phyloP scores from a whole-genome alignment of 2,329 filamentous ascomycete genomes.

The Aspergillus pseudoviridinutans region DNA sequence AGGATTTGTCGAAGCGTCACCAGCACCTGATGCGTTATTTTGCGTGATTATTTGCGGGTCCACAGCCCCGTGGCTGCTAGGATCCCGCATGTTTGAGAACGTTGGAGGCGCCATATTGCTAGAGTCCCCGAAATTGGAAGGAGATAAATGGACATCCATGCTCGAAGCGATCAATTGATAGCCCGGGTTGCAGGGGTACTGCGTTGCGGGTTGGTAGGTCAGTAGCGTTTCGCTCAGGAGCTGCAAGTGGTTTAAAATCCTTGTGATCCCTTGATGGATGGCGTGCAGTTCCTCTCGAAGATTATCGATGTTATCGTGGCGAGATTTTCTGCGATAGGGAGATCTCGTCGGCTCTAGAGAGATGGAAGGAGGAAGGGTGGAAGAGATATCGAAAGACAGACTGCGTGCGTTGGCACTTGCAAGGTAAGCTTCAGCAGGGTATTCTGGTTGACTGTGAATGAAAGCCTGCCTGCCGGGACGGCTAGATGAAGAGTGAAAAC shows the following conservation, averaged over 20 bases:
- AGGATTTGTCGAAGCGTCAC: neutral
- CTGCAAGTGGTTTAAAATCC: conserved; percentile 2
- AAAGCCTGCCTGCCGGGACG: neutral
- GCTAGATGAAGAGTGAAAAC: neutral
- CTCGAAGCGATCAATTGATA: neutral
- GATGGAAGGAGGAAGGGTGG: neutral
- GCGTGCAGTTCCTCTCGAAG: conserved; percentile 5
- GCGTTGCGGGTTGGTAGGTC: neutral
- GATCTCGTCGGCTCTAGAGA: neutral
- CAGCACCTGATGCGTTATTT: neutral
- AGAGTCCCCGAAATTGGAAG: conserved; percentile 2
- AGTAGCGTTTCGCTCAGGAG: neutral
- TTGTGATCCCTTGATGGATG: conserved; percentile 4
- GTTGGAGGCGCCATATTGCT: neutral
- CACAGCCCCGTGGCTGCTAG: neutral
- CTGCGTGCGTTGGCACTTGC: neutral
- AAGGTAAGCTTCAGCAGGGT: neutral
- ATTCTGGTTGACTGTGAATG: neutral
- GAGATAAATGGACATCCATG: conserved; percentile 9
- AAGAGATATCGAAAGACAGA: neutral
- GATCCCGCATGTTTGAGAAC: neutral
- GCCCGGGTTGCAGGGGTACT: neutral
- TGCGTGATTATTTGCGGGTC: neutral
- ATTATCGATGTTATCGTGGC: conserved; percentile 3
- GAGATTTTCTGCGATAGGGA: neutral